Base-by-base conservation (phyloP, 257 asterid species). In the Fraxinus quadrangulata region DNA sequence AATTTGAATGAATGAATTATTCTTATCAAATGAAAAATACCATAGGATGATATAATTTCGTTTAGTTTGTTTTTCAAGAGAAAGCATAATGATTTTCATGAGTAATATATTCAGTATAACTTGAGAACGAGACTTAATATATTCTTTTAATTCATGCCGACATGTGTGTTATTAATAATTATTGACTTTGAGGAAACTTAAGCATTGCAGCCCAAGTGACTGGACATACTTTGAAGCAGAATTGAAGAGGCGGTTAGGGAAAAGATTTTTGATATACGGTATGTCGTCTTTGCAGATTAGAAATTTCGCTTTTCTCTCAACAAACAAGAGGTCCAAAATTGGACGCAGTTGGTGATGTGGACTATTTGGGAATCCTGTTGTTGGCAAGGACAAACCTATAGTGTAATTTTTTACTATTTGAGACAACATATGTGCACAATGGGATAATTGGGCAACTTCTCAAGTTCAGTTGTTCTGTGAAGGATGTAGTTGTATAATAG, bases 161-260 rank as follows among this genome's bases (percentile, higher is more conserved):
- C 75, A 39, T 72, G 45, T 14, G 72, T 67, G 31, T 24, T 13
- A 40, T 36, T 30, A 45, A 23, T 47, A n/a, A 63, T 67, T 77
- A 66, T 74, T 75, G 78, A 66, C 76, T 75, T 74, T 84, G 63
- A 76, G 81, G 82, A 71, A 79, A 37, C 70, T 80, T 80, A 84
- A 67, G 59, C 76, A 28, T 68, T 89, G 86, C 92, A 95, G 98
- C 89, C 96, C 98, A 54, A 84, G 88, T 77, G 97, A 94, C 76
- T 94, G 99, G 97, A 88, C 89, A 28, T 91, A 92, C 79, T 90
- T 88, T 74, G 96, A 92, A 88, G 90, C 91, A 79, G 96, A 91
- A 87, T 74, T 92, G 87, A 92, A 90, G 89, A 91, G 83, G 78
- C 91, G 85, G 67, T 70, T 95, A 78, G 99, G 98, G 75, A 90